Conservation (phyloP, 805 yeast species). For the Martiniozyma abietophila region DNA sequence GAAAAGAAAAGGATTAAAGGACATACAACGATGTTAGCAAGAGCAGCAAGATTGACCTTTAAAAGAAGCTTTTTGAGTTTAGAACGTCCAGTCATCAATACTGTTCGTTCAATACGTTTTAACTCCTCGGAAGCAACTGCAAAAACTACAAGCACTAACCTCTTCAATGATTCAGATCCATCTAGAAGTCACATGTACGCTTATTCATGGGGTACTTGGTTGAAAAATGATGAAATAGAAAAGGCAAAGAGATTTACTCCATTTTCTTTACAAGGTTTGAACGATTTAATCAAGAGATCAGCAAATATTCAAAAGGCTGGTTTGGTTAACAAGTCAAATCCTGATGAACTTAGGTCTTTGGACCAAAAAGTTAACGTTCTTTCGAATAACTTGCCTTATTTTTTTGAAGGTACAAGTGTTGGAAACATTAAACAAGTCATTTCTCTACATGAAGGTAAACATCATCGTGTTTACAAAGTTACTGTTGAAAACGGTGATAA, state of each 20-base stretch:
- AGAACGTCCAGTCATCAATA: no score
- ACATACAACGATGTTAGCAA: conserved; percentile 3
- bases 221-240: conserved; percentile 66
- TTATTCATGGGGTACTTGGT: conserved; percentile 95
- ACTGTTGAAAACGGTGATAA: conserved; percentile 29
- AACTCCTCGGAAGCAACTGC: conserved; percentile 1
- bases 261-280: conserved; percentile 74
- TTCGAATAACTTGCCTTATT: conserved; percentile 14
- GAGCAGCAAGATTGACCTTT: conserved; percentile 4
- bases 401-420: conserved; percentile 12
- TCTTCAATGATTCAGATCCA: conserved; percentile 12
- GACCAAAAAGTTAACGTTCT: conserved; percentile 15
- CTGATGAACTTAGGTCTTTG: conserved; percentile 29
- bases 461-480: conserved; percentile 76
- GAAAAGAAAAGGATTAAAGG: no score
- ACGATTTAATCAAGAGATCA: conserved; percentile 21
- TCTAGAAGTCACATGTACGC: conserved; percentile 45
- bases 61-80: neutral
- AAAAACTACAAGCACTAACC: conserved; percentile 9
- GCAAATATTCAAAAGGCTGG: conserved; percentile 6
- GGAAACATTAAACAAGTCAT: conserved; percentile 57
- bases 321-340: conserved; percentile 24
- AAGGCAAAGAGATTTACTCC: conserved; percentile 68
- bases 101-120: no score
- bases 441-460: conserved; percentile 90